Evolutionary conservation across 2,329 filamentous ascomycete species (phyloP).

Genomic region (Truncatella angustata): DNA sequence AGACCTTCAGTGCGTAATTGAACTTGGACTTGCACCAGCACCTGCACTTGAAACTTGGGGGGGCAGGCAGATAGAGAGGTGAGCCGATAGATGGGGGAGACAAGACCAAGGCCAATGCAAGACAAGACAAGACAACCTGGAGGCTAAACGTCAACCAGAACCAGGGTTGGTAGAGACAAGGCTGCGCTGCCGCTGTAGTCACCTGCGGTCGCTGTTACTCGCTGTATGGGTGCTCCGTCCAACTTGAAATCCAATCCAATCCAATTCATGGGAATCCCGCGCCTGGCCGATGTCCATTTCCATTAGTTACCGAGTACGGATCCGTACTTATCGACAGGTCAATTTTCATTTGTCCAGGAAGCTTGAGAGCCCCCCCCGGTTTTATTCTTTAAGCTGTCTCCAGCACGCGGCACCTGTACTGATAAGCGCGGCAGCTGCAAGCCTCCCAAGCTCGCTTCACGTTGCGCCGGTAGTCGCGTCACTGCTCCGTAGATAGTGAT

Average conservation of each 20-base stretch:
- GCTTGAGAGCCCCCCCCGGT: not conserved
- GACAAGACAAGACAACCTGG: too few species aligned
- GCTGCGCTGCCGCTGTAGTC: constrained; percentile 1
- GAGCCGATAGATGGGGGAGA: not conserved
- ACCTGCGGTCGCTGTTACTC: too few species aligned
- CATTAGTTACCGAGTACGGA: too few species aligned
- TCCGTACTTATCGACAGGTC: constrained; percentile 4
- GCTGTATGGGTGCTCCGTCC: too few species aligned
- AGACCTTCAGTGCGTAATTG: constrained; percentile 10
- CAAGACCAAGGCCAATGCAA: too few species aligned
- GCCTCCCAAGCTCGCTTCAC: not conserved
- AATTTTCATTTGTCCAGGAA: not conserved
- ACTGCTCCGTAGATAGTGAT: too few species aligned
- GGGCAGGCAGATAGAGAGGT: not conserved
- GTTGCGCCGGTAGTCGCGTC: not conserved
- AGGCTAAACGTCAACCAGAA: not conserved
- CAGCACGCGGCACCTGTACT: not conserved
- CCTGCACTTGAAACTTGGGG: too few species aligned
- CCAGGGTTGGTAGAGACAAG: not conserved
- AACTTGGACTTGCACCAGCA: too few species aligned
- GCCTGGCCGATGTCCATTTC: constrained; percentile 11
- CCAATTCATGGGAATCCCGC: too few species aligned
- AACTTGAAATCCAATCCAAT: too few species aligned
- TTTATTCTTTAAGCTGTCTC: too few species aligned
- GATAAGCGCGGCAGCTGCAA: not conserved